A percentile compares a stretch with the other conserved stretches of the same genome.
Evolutionary conservation across 306 rosid genomes (phyloP).

Genomic region (Cicer pinnatifidum): DNA sequence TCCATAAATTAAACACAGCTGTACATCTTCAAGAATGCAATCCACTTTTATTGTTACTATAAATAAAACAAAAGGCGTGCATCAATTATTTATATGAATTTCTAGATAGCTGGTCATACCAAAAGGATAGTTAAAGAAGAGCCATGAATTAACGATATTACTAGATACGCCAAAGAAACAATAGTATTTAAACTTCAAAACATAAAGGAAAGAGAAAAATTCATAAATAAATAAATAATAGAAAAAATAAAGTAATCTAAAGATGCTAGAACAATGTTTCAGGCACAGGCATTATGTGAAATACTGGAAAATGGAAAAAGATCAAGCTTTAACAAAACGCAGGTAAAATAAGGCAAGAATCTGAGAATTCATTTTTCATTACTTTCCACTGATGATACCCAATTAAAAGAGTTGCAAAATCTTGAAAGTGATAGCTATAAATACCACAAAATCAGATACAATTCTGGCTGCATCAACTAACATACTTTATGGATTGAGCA

Average conservation of each 20-base stretch:
- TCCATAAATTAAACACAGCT: no score
- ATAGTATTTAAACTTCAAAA: no score
- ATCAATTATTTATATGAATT: not conserved
- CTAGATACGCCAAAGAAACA: no score
- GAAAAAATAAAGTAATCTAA: no score
- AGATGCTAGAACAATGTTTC: not conserved
- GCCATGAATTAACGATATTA: no score
- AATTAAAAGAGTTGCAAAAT: constrained; percentile 39
- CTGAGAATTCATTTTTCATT: constrained; percentile 42
- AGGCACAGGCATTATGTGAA: constrained; percentile 9
- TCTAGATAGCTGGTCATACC: not conserved
- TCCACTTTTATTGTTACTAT: no score
- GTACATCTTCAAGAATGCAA: no score
- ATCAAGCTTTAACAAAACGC: not conserved
- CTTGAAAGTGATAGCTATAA: constrained; percentile 43
- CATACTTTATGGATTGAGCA: constrained; percentile 45
- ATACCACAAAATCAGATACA: constrained; percentile 54
- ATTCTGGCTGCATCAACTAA: constrained; percentile 47
- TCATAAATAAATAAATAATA: not conserved
- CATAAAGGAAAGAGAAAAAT: no score
- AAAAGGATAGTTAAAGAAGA: not conserved
- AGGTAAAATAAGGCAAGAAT: constrained; percentile 19
- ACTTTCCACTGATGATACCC: constrained; percentile 37
- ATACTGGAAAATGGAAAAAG: not conserved
- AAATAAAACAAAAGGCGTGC: not conserved